These are phyloP conservation scores for Phoma sp. DNA, from an alignment of 2,329 filamentous ascomycete genomes.

Conservation along the genomic window DNA sequence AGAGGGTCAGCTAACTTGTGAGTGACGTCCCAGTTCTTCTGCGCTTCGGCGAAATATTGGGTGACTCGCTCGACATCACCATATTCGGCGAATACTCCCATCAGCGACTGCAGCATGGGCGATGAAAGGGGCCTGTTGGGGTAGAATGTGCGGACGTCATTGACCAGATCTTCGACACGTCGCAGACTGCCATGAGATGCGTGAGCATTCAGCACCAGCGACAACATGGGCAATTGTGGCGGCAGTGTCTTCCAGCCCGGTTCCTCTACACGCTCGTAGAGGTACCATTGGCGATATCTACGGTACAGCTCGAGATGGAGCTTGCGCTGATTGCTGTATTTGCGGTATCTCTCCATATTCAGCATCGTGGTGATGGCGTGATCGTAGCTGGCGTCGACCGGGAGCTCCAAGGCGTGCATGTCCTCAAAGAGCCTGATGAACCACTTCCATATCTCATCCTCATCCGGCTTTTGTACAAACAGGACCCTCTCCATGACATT, in stretches of 20 bases:
- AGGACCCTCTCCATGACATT: conserved; percentile 37
- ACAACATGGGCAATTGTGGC: conserved; percentile 24
- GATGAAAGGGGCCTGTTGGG: conserved; percentile 24
- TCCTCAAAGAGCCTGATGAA: conserved; percentile 34
- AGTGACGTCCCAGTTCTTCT: conserved; percentile 12
- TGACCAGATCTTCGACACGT: conserved; percentile 27
- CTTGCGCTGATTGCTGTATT: conserved; percentile 36
- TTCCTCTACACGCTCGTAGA: conserved; percentile 18
- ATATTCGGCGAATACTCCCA: conserved; percentile 39
- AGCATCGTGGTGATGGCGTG: conserved; percentile 34
- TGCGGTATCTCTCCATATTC: conserved; percentile 33
- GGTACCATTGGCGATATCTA: conserved; percentile 27
- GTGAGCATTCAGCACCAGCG: conserved; percentile 33
- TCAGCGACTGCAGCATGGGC: conserved; percentile 28
- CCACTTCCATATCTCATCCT: conserved; percentile 34
- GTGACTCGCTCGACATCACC: conserved; percentile 44
- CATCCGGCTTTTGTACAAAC: conserved; percentile 23
- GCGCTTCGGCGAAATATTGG: conserved; percentile 40
- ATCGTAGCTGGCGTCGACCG: conserved; percentile 32
- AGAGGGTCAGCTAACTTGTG: conserved; percentile 46
- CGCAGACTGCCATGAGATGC: conserved; percentile 26
- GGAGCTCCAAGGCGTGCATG: conserved; percentile 27
- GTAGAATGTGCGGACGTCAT: conserved; percentile 38
- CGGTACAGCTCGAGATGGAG: conserved; percentile 35
- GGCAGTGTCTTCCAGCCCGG: conserved; percentile 1